These are phyloP conservation scores for Penicillium mononematosum DNA, from an alignment of 495 filamentous ascomycete species.

Conservation along the genomic window DNA sequence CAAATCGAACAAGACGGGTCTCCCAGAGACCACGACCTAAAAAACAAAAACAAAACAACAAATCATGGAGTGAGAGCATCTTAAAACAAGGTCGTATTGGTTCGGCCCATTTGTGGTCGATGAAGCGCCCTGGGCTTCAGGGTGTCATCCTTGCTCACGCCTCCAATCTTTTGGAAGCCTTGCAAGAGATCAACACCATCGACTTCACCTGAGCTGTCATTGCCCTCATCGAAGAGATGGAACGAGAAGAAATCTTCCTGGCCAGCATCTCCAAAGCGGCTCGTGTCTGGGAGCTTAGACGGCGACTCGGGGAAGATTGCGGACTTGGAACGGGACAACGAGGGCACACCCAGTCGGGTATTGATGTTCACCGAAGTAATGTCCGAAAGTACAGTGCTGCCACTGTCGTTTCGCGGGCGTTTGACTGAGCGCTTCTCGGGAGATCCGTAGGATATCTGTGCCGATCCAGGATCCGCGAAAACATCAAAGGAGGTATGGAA, in stretches of 20 bases:
- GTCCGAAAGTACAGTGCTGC: conserved; percentile 59
- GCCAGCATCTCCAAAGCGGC: conserved; percentile 54
- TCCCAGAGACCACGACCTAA: background rate
- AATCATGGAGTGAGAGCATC: background rate
- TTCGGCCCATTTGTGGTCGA: conserved; percentile 44
- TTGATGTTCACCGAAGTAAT: conserved; percentile 56
- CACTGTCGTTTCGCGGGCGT: conserved; percentile 55
- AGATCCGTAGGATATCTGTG: conserved; percentile 60
- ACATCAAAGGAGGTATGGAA: conserved; percentile 64
- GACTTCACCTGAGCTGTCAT: conserved; percentile 53
- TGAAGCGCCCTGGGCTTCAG: conserved; percentile 30
- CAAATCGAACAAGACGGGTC: conserved; percentile 6
- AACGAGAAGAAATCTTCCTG: conserved; percentile 64
- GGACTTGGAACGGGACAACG: conserved; percentile 39
- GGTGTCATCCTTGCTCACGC: conserved; percentile 35
- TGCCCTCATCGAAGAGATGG: conserved; percentile 56
- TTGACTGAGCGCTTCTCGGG: conserved; percentile 73
- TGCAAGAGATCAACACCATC: conserved; percentile 79
- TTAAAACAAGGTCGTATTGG: conserved; percentile 47
- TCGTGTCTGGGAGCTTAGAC: conserved; percentile 49
- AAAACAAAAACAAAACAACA: background rate
- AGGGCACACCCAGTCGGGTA: conserved; percentile 44
- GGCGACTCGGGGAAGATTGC: conserved; percentile 49
- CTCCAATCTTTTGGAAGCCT: conserved; percentile 88
- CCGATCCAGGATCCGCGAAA: conserved; percentile 61